Percentiles rank a stretch among this genome's conserved stretches.
Evolutionary conservation across 2,329 filamentous ascomycete species (phyloP).

Genomic region (Bipolaris cookei): DNA sequence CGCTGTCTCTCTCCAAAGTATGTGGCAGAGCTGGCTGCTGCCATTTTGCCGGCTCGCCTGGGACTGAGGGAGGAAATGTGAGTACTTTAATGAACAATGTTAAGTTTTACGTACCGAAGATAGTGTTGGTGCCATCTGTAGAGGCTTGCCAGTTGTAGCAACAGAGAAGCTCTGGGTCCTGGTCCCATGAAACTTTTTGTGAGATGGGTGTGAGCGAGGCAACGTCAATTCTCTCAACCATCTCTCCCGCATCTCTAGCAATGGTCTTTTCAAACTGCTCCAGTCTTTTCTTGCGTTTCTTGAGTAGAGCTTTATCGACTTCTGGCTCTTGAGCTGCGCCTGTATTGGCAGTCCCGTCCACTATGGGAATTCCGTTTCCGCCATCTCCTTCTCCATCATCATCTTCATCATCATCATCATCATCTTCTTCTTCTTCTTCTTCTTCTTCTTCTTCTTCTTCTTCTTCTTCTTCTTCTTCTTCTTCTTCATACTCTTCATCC

Average conservation of each 20-base stretch:
- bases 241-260: constrained; percentile 24
- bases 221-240: constrained; percentile 22
- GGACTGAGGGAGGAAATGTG: constrained; percentile 20
- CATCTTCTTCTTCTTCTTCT: no score
- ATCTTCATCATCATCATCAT: not conserved
- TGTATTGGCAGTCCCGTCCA: not conserved
- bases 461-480: constrained; percentile 13
- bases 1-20: constrained; percentile 26
- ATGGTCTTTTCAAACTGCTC: constrained; percentile 19
- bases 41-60: constrained; percentile 37
- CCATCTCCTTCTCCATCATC: not conserved
- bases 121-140: constrained; percentile 31
- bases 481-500: not conserved
- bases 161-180: constrained; percentile 36
- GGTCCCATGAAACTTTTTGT: constrained; percentile 30
- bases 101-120: constrained; percentile 24
- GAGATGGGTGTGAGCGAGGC: constrained; percentile 19
- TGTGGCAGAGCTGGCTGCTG: constrained; percentile 24
- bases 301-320: constrained; percentile 7
- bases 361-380: not conserved
- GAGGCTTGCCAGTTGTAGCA: constrained; percentile 40
- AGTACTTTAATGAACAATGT: not conserved
- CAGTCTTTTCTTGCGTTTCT: constrained; percentile 27
- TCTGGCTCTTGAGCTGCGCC: not conserved
- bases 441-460: not conserved